Evolutionary conservation across 2,329 filamentous ascomycete species (phyloP).

Genomic region (Fusarium buxicola): DNA sequence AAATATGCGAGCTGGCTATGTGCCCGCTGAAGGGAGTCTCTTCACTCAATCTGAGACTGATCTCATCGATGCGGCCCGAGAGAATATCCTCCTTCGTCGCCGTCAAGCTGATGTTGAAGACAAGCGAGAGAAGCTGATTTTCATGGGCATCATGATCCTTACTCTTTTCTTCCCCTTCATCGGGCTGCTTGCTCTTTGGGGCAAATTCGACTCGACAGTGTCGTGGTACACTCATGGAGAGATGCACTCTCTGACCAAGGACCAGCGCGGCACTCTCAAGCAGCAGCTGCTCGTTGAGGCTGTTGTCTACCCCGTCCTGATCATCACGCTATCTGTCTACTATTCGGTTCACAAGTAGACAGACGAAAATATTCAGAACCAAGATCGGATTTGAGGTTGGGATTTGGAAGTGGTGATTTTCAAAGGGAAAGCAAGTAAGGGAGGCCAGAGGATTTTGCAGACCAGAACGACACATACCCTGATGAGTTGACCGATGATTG

Average conservation of each 20-base stretch:
- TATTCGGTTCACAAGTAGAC: conserved; percentile 41
- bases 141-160: conserved; percentile 53
- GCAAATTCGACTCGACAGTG: conserved; percentile 58
- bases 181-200: conserved; percentile 57
- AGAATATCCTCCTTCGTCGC: conserved; percentile 47
- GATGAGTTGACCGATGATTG: background rate
- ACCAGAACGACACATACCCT: conserved; percentile 1
- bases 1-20: conserved; percentile 10
- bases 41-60: conserved; percentile 47
- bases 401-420: conserved; percentile 10
- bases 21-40: conserved; percentile 32
- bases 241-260: conserved; percentile 51
- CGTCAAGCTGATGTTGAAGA: conserved; percentile 45
- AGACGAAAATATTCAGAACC: background rate
- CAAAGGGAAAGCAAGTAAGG: background rate
- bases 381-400: conserved; percentile 9
- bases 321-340: conserved; percentile 48
- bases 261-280: conserved; percentile 48
- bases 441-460: conserved; percentile 3
- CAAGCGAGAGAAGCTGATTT: conserved; percentile 51
- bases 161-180: conserved; percentile 61
- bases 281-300: conserved; percentile 54
- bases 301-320: conserved; percentile 49
- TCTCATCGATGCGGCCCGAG: conserved; percentile 48
- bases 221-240: conserved; percentile 63